Percentiles rank a stretch among this genome's conserved stretches.
Conservation (phyloP, 371 early-diverging fungal species). For the Mucor ambiguus region DNA sequence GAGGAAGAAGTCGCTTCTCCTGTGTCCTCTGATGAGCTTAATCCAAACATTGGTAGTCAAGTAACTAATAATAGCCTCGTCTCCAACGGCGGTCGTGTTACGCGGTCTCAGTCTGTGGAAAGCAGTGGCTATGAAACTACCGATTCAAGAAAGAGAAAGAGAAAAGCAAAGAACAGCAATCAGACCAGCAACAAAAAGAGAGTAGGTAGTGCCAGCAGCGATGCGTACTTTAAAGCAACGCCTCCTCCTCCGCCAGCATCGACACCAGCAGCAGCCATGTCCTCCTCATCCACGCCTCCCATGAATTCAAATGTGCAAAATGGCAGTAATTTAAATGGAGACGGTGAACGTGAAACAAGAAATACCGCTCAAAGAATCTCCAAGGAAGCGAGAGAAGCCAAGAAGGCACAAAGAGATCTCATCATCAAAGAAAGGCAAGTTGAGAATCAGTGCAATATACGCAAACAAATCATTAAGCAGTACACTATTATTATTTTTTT, state of each 20-base stretch:
- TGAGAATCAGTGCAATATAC: neutral
- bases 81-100: slow-evolving; percentile 15
- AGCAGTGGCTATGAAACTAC: slow-evolving; percentile 28
- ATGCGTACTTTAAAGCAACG: slow-evolving; percentile 1
- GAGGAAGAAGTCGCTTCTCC: slow-evolving; percentile 11
- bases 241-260: neutral
- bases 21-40: slow-evolving; percentile 12
- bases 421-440: slow-evolving; percentile 29
- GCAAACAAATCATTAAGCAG: neutral
- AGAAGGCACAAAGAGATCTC: slow-evolving; percentile 27
- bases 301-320: slow-evolving; percentile 5
- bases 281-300: neutral
- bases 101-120: slow-evolving; percentile 36
- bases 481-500: neutral
- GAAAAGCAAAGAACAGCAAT: slow-evolving; percentile 14
- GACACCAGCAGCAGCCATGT: neutral
- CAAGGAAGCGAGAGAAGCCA: slow-evolving; percentile 31
- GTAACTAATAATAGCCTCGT: neutral
- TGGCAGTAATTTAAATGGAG: slow-evolving; percentile 17
- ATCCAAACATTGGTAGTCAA: slow-evolving; percentile 1
- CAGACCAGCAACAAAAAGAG: slow-evolving; percentile 20
- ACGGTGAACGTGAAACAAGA: slow-evolving; percentile 34
- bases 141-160: slow-evolving; percentile 22
- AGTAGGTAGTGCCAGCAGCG: slow-evolving; percentile 7
- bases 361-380: slow-evolving; percentile 19